These are phyloP conservation scores for Claviceps sp. DNA, from an alignment of 2,329 filamentous ascomycete genomes.

Conservation along the genomic window DNA sequence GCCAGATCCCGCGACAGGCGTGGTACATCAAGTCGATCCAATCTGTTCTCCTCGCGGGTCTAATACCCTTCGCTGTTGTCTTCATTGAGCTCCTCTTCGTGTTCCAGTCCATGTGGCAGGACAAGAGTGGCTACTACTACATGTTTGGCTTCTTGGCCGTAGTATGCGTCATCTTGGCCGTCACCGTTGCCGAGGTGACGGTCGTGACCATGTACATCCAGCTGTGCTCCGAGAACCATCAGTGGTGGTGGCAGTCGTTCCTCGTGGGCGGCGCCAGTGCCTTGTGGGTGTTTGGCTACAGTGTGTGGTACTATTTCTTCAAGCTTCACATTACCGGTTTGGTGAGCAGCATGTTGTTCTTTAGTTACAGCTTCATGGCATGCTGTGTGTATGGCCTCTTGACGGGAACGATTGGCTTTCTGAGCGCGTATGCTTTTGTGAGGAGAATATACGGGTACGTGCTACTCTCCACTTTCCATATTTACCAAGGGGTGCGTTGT, in stretches of 20 bases:
- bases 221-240: slow-evolving; percentile 73
- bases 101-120: slow-evolving; percentile 78
- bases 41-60: slow-evolving; percentile 56
- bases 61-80: slow-evolving; percentile 75
- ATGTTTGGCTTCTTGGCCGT: slow-evolving; percentile 76
- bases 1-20: slow-evolving; percentile 59
- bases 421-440: slow-evolving; percentile 75
- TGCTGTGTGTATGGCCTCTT: slow-evolving; percentile 70
- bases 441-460: slow-evolving; percentile 67
- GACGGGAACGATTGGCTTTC: slow-evolving; percentile 71
- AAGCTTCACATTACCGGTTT: slow-evolving; percentile 73
- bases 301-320: slow-evolving; percentile 69
- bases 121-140: slow-evolving; percentile 87
- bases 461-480: background rate
- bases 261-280: slow-evolving; percentile 62
- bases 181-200: slow-evolving; percentile 72
- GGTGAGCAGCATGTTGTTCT: slow-evolving; percentile 68
- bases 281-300: slow-evolving; percentile 73
- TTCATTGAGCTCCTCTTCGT: slow-evolving; percentile 81
- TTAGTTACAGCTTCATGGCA: slow-evolving; percentile 70
- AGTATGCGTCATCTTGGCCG: slow-evolving; percentile 55
- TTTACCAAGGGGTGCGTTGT: too few species aligned
- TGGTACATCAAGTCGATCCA: slow-evolving; percentile 60
- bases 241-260: slow-evolving; percentile 91
- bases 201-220: slow-evolving; percentile 73